These are phyloP conservation scores for Plicaturopsis crispa DNA, from an alignment of 768 basidiomycete genomes.

Conservation along the genomic window DNA sequence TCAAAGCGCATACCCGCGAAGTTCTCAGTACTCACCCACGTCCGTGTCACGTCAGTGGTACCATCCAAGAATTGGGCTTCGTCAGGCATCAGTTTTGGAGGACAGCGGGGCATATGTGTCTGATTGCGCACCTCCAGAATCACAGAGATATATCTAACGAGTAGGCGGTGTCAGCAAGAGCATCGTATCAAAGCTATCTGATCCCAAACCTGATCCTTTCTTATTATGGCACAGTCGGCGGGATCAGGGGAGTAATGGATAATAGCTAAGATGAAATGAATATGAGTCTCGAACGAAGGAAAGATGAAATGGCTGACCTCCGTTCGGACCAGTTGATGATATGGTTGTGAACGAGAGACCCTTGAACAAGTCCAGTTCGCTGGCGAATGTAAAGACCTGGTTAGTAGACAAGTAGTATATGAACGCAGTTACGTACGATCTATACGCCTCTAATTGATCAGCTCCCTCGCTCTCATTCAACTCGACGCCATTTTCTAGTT, in stretches of 20 bases:
- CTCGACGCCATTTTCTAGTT: conserved; percentile 50
- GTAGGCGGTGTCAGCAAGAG: neutral
- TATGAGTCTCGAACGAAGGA: neutral
- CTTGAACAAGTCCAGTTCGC: conserved; percentile 71
- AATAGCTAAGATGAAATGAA: conserved; percentile 46
- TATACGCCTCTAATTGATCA: conserved; percentile 66
- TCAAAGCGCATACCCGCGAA: neutral
- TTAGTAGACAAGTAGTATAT: neutral
- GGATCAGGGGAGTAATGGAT: conserved; percentile 90
- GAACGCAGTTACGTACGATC: conserved; percentile 49
- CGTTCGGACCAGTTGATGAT: conserved; percentile 88
- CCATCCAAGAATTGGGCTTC: conserved; percentile 84
- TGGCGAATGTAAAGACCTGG: conserved; percentile 1
- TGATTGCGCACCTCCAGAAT: conserved; percentile 64
- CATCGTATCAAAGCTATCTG: conserved; percentile 4
- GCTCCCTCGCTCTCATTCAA: conserved; percentile 80
- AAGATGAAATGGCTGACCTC: conserved; percentile 42
- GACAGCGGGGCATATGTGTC: neutral
- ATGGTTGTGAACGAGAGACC: conserved; percentile 92
- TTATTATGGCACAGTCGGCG: conserved; percentile 63
- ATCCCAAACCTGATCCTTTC: conserved; percentile 67
- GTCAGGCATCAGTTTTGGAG: neutral
- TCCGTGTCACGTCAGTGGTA: conserved; percentile 92
- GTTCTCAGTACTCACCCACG: conserved; percentile 48
- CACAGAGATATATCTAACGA: conserved; percentile 44